These are phyloP conservation scores for Xerocomus brunneocitrinus DNA, from an alignment of 768 basidiomycete genomes.

Conservation along the genomic window DNA sequence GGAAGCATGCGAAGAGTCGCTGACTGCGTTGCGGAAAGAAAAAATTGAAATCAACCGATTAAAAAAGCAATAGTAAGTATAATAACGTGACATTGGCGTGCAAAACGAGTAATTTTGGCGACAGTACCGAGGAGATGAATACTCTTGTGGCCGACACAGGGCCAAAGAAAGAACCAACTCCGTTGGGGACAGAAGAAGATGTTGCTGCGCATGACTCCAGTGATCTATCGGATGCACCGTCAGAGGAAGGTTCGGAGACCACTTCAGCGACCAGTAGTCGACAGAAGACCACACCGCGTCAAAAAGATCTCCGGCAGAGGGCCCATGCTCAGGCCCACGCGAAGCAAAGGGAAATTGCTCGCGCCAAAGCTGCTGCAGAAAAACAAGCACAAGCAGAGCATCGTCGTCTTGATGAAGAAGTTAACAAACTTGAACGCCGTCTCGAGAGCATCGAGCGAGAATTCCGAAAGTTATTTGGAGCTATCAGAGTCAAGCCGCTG, in stretches of 20 bases:
- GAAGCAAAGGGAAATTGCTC: conserved; percentile 76
- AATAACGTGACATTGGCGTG: conserved; percentile 2
- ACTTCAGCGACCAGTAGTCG: conserved; percentile 39
- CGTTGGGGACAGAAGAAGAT: conserved; percentile 47
- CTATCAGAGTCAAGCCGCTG: conserved; percentile 80
- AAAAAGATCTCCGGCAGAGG: conserved; percentile 49
- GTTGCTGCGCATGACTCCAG: conserved; percentile 59
- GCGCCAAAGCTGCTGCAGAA: conserved; percentile 71
- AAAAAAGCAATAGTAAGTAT: conserved; percentile 80
- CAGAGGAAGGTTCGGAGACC: conserved; percentile 60
- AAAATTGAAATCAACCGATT: conserved; percentile 91
- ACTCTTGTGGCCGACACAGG: conserved; percentile 51
- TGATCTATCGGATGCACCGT: conserved; percentile 66
- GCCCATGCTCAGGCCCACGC: conserved; percentile 56
- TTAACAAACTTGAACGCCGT: conserved; percentile 73
- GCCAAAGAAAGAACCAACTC: conserved; percentile 43
- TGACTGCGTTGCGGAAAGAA: conserved; percentile 92
- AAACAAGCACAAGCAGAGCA: conserved; percentile 82
- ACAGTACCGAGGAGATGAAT: conserved; percentile 71
- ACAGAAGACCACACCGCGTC: conserved; percentile 44
- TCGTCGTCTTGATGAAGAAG: conserved; percentile 82
- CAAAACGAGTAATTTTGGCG: conserved; percentile 12
- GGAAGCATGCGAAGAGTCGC: conserved; percentile 83
- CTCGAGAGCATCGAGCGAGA: conserved; percentile 90
- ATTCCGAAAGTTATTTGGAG: conserved; percentile 84